phyloP scores from a whole-genome alignment of 352 stramenopile genomes.

The Phytophthora cryptogea region DNA sequence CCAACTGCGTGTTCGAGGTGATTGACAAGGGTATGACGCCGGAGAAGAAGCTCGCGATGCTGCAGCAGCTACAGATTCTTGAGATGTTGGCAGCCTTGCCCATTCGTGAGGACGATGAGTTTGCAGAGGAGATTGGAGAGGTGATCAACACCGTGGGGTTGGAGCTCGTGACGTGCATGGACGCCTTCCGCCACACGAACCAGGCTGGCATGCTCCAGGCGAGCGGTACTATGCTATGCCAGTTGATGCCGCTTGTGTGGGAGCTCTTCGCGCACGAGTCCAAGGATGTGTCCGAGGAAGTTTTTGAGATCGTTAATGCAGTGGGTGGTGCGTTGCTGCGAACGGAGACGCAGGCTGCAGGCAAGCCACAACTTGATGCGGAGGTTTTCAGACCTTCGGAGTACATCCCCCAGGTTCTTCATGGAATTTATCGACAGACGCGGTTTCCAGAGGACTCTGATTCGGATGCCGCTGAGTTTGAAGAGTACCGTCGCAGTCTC shows the following conservation, averaged over 20 bases:
- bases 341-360: slow-evolving; percentile 43
- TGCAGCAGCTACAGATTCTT: slow-evolving; percentile 71
- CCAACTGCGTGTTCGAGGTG: slow-evolving; percentile 87
- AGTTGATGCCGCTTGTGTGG: slow-evolving; percentile 85
- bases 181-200: slow-evolving; percentile 72
- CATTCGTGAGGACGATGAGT: slow-evolving; percentile 79
- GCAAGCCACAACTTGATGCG: slow-evolving; percentile 24
- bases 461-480: slow-evolving; percentile 83
- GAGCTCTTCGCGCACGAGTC: slow-evolving; percentile 80
- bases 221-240: slow-evolving; percentile 62
- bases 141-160: slow-evolving; percentile 84
- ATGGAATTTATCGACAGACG: slow-evolving; percentile 85
- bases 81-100: slow-evolving; percentile 60
- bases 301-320: slow-evolving; percentile 87
- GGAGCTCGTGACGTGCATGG: slow-evolving; percentile 81
- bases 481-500: slow-evolving; percentile 81
- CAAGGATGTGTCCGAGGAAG: slow-evolving; percentile 85
- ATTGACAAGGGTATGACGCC: slow-evolving; percentile 87
- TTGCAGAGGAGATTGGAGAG: slow-evolving; percentile 82
- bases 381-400: slow-evolving; percentile 78
- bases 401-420: slow-evolving; percentile 79
- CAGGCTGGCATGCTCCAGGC: slow-evolving; percentile 46
- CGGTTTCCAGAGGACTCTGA: slow-evolving; percentile 76
- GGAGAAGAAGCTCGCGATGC: slow-evolving; percentile 83
- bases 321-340: slow-evolving; percentile 69